Base-by-base conservation (phyloP, 306 rosid genomes). In the Malus fusca region DNA sequence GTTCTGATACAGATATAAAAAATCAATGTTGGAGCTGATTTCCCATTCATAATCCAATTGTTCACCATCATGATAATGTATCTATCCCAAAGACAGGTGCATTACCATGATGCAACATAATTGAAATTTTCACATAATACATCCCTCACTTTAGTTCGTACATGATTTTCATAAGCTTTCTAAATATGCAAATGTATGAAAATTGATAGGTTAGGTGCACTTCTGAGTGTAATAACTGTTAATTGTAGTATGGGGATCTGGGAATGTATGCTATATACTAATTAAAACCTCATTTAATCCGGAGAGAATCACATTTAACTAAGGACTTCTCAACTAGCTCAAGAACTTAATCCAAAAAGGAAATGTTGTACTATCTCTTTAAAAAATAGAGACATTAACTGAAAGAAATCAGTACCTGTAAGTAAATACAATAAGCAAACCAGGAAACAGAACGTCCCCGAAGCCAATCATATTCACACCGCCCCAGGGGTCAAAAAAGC, bases 401-500 rank as follows among this genome's bases (percentile, higher is more conserved):
- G 25, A 42, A 8, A 73, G 43, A 77, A 82, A 70, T 72, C 74
- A 84, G 48, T 86, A 95, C 97, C 98, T 90, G 76, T 70, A 88
- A 80, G 90, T 2, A 88, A 95, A 90, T 69, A 83, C 85, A 80
- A 95, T 84, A 74, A 95, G 98, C 90, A 95, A 85, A 81, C 98
- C 98, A 71, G 98, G 98, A 81, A 95, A 95, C 53, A 95, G 90
- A 85, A 95, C 85, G 72, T 95, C 98, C 80, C 97, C 98, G 68
- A 95, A 95, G 73, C 98, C 98, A 84, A 95, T 84, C 97, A 95
- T 89, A 82, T 95, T 89, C 80, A 81, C 89, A 75, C 98, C 98
- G 79, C 88, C 90, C 98, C 98, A 92, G 33, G 98, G 97, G 76
- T 95, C 98, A 80, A 73, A 77, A 63, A 79, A 53, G 42, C 96